These are phyloP conservation scores for Chaetomium cochliodes DNA, from an alignment of 495 filamentous ascomycete species.

Conservation along the genomic window DNA sequence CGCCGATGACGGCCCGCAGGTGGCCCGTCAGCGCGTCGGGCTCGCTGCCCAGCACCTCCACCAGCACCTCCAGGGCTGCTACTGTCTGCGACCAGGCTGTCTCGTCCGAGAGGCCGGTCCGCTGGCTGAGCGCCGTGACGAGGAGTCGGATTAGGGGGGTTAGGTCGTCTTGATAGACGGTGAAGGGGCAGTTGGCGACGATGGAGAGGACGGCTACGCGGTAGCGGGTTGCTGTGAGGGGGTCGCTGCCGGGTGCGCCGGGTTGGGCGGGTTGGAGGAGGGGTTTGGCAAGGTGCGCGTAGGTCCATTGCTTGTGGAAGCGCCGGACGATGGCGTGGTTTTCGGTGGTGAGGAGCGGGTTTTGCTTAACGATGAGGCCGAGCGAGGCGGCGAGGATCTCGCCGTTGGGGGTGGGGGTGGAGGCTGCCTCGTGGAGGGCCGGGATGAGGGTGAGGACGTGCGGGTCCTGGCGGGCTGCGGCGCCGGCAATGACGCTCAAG, in stretches of 20 bases:
- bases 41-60: conserved; percentile 40
- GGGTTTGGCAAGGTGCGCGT: conserved; percentile 33
- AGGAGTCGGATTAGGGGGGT: conserved; percentile 38
- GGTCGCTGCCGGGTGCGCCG: conserved; percentile 4
- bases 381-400: conserved; percentile 33
- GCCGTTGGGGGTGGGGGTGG: conserved; percentile 25
- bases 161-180: conserved; percentile 44
- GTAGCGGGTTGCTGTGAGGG: conserved; percentile 29
- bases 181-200: conserved; percentile 42
- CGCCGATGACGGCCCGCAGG: conserved; percentile 38
- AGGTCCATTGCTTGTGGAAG: conserved; percentile 40
- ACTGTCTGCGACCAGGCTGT: conserved; percentile 26
- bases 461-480: conserved; percentile 34
- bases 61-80: conserved; percentile 41
- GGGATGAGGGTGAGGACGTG: conserved; percentile 26
- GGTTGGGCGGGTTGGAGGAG: conserved; percentile 33
- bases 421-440: conserved; percentile 25
- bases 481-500: conserved; percentile 34
- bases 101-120: conserved; percentile 17
- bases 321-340: conserved; percentile 37
- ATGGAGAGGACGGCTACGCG: conserved; percentile 38
- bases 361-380: conserved; percentile 30
- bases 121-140: conserved; percentile 37
- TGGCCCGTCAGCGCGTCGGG: conserved; percentile 39
- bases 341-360: conserved; percentile 28